A percentile compares a stretch with the other conserved stretches of the same genome.
phyloP scores from a whole-genome alignment of 2,329 filamentous ascomycete genomes.

The Talaromyces islandicus region DNA sequence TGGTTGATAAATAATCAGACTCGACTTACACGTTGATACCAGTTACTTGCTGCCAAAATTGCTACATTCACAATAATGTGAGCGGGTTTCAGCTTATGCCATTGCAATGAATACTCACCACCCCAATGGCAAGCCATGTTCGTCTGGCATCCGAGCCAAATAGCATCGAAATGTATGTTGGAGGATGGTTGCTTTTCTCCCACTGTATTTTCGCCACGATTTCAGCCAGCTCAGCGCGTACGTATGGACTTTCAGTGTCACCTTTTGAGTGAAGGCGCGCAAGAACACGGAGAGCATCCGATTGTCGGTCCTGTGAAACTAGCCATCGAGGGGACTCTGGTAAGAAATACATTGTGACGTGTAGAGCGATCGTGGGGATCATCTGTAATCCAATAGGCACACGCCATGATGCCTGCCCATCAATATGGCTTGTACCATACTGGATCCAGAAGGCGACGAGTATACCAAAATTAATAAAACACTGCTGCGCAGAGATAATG shows the following conservation, averaged over 20 bases:
- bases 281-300: conserved; percentile 13
- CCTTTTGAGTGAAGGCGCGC: conserved; percentile 10
- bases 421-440: conserved; percentile 7
- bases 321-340: conserved; percentile 9
- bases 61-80: conserved; percentile 4
- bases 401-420: conserved; percentile 23
- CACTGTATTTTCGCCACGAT: conserved; percentile 10
- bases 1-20: neutral
- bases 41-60: conserved; percentile 20
- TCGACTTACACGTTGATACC: conserved; percentile 17
- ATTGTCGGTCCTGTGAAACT: conserved; percentile 4
- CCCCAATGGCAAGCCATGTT: conserved; percentile 19
- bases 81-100: neutral
- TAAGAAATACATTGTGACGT: conserved; percentile 25
- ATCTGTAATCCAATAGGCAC: conserved; percentile 43
- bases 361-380: conserved; percentile 33
- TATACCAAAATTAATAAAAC: conserved; percentile 18
- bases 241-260: conserved; percentile 17
- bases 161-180: conserved; percentile 14
- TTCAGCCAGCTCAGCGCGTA: conserved; percentile 11
- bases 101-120: conserved; percentile 11
- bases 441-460: conserved; percentile 10
- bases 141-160: conserved; percentile 15
- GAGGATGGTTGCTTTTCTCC: conserved; percentile 13
- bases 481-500: conserved; percentile 19